These are phyloP conservation scores for Triadica sebifera DNA, from an alignment of 345 rosid genomes.

Conservation along the genomic window DNA sequence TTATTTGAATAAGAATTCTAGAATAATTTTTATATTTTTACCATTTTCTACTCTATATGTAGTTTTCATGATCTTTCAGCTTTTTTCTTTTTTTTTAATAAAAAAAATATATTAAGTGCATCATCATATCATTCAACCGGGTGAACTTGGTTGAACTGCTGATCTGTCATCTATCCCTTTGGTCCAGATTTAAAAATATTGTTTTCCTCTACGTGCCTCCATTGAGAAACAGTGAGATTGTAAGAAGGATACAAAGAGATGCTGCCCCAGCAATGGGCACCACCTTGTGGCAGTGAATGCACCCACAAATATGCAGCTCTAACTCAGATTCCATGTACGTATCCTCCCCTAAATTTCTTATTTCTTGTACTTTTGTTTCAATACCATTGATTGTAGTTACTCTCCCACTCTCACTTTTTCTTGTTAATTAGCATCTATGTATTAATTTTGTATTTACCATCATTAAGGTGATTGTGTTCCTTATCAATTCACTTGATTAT, in stretches of 20 bases:
- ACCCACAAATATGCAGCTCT: constrained; percentile 79
- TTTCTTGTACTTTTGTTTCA: no score
- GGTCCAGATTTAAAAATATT: no score
- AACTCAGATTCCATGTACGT: constrained; percentile 77
- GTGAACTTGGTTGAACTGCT: no score
- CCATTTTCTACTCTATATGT: no score
- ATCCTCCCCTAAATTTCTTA: neutral
- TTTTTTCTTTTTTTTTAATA: no score
- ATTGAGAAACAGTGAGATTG: neutral
- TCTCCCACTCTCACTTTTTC: neutral
- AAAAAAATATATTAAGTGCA: no score
- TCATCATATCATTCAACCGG: no score
- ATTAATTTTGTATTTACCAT: neutral
- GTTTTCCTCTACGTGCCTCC: neutral
- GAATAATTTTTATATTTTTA: no score
- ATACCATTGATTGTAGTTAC: neutral
- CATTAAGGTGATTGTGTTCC: neutral
- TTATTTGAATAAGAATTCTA: no score
- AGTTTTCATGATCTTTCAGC: no score
- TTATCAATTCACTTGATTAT: neutral
- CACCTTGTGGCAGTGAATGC: constrained; percentile 79
- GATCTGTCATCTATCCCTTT: no score
- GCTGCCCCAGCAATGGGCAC: constrained; percentile 77
- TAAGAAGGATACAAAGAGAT: neutral
- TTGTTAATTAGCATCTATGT: neutral